Evolutionary conservation across 1,284 basidiomycete genomes (phyloP).

Genomic region (Inonotus hispidus): DNA sequence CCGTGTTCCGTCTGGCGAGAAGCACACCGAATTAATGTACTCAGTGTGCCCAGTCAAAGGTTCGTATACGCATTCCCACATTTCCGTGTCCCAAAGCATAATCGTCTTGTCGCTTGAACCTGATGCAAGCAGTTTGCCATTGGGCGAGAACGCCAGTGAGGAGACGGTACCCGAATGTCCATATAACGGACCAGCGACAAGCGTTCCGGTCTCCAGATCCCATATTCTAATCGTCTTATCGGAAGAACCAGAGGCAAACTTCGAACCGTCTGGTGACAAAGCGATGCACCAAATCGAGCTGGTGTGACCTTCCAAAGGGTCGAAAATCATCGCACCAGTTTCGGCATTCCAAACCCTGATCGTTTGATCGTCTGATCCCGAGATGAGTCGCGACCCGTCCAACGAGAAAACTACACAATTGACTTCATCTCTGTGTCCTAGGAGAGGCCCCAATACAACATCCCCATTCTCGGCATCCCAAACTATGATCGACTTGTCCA

Average conservation of each 20-base stretch:
- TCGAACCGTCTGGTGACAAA: slow-evolving; percentile 9
- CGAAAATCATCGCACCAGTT: slow-evolving; percentile 5
- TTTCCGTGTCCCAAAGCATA: not conserved
- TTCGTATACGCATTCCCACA: not conserved
- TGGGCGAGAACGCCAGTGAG: not conserved
- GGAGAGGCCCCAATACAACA: not conserved
- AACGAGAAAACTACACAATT: slow-evolving; percentile 4
- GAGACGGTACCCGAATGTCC: not conserved
- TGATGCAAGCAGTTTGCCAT: not conserved
- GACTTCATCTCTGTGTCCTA: not conserved
- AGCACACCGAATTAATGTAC: not conserved
- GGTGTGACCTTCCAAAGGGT: slow-evolving; percentile 25
- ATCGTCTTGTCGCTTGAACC: not conserved
- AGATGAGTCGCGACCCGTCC: slow-evolving; percentile 17
- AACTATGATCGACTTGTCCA: not conserved
- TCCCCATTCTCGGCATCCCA: no score
- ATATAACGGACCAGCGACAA: not conserved
- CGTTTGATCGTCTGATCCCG: slow-evolving; percentile 13
- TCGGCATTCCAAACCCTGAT: slow-evolving; percentile 1
- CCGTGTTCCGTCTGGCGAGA: not conserved
- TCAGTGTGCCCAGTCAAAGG: not conserved
- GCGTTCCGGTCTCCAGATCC: not conserved
- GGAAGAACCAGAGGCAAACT: slow-evolving; percentile 7
- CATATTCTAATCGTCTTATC: slow-evolving; percentile 15
- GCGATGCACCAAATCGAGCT: not conserved